phyloP scores from a whole-genome alignment of 345 rosid species.

The Bretschneidera sinensis region DNA sequence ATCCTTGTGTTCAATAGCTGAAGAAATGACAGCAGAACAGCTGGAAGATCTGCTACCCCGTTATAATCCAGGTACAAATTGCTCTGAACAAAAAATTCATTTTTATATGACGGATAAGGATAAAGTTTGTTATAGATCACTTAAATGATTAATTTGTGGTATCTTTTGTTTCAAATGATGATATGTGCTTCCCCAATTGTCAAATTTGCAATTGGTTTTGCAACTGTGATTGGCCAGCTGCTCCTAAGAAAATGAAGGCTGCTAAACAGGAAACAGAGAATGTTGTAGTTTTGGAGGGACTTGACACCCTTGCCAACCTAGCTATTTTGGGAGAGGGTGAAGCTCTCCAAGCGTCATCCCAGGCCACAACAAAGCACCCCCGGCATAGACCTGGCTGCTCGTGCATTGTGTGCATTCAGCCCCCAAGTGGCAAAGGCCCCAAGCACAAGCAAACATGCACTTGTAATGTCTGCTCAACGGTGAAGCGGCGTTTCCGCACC shows the following conservation, averaged over 20 bases:
- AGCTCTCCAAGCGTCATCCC: constrained; percentile 42
- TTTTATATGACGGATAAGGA: not conserved
- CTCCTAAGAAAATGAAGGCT: constrained; percentile 50
- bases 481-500: constrained; percentile 74
- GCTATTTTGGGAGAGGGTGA: constrained; percentile 64
- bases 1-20: constrained; percentile 51
- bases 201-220: constrained; percentile 7
- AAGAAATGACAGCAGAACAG: constrained; percentile 49
- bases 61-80: constrained; percentile 41
- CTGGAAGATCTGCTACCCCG: constrained; percentile 52
- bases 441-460: constrained; percentile 79
- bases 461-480: constrained; percentile 69
- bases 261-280: constrained; percentile 39
- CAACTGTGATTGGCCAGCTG: constrained; percentile 26
- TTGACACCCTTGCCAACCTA: constrained; percentile 61
- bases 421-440: constrained; percentile 87
- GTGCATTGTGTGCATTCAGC: constrained; percentile 92
- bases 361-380: constrained; percentile 83
- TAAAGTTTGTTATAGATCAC: constrained; percentile 3
- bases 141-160: not conserved
- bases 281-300: constrained; percentile 53
- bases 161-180: constrained; percentile 1
- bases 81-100: constrained; percentile 4
- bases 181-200: constrained; percentile 4
- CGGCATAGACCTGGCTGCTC: constrained; percentile 89